Percentiles rank a stretch among this genome's conserved stretches.
Conservation (phyloP, 2,329 filamentous ascomycete species). For the Coleophoma cylindrospora region DNA sequence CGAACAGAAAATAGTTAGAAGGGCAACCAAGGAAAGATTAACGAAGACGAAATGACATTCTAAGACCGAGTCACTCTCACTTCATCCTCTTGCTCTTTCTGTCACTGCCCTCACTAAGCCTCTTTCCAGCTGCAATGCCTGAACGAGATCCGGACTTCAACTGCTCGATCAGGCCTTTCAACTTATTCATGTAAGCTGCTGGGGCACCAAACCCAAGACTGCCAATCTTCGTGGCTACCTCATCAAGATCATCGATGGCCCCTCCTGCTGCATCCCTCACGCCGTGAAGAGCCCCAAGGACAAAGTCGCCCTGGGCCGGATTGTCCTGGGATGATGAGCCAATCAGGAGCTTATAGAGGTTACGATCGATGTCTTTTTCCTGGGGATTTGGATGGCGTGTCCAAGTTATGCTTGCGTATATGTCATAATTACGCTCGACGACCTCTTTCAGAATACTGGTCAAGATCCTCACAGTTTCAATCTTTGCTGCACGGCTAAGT, state of each 20-base stretch:
- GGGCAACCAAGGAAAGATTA: not conserved
- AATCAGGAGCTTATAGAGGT: constrained; percentile 22
- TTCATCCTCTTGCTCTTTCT: constrained; percentile 22
- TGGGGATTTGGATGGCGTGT: constrained; percentile 12
- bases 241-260: constrained; percentile 16
- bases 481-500: constrained; percentile 13
- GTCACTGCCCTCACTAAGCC: constrained; percentile 15
- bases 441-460: constrained; percentile 19
- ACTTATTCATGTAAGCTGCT: constrained; percentile 12
- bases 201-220: constrained; percentile 15
- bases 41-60: no score
- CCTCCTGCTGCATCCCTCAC: constrained; percentile 16
- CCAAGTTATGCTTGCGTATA: constrained; percentile 14
- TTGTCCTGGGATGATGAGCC: constrained; percentile 10
- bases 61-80: constrained; percentile 5
- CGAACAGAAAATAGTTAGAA: not conserved
- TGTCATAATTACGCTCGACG: constrained; percentile 18
- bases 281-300: constrained; percentile 19
- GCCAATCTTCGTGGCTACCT: constrained; percentile 10
- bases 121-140: constrained; percentile 12
- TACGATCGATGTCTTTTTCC: constrained; percentile 19
- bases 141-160: constrained; percentile 8
- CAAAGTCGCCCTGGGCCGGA: constrained; percentile 16
- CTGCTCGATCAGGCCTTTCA: constrained; percentile 14
- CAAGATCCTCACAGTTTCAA: constrained; percentile 18